Conservation (phyloP, 768 basidiomycete genomes). For the Mycena filopes region DNA sequence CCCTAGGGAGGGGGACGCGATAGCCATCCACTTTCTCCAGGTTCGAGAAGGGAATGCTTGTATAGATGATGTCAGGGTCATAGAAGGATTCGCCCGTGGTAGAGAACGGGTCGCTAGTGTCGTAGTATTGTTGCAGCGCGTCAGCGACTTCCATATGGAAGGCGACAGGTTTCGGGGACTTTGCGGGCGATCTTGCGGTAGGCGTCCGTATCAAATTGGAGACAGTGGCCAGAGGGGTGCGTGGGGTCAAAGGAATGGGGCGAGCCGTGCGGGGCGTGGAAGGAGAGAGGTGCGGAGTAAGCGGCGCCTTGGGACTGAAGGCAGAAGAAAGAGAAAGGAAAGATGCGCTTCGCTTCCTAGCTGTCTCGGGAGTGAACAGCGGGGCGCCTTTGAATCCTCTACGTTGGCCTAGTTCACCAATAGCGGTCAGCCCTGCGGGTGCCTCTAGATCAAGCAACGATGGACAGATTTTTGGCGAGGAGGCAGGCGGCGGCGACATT, state of each 20-base stretch:
- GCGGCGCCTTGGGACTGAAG: conserved; percentile 33
- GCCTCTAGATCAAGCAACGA: conserved; percentile 16
- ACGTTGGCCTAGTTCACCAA: conserved; percentile 42
- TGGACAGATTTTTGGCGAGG: conserved; percentile 1
- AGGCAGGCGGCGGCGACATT: conserved; percentile 13
- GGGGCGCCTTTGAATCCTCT: conserved; percentile 47
- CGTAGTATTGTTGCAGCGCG: conserved; percentile 26
- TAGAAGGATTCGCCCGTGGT: conserved; percentile 20
- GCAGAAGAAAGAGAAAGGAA: conserved; percentile 37
- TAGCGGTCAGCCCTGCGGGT: conserved; percentile 10
- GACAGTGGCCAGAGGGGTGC: conserved; percentile 38
- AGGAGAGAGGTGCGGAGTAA: conserved; percentile 30
- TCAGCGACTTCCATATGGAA: conserved; percentile 18
- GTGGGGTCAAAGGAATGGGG: conserved; percentile 24
- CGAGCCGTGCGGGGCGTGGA: conserved; percentile 34
- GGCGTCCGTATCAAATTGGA: conserved; percentile 39
- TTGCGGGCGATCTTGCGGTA: conserved; percentile 28
- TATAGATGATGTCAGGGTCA: conserved; percentile 18
- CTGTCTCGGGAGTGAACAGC: conserved; percentile 31
- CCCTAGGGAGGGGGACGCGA: background rate
- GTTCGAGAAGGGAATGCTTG: conserved; percentile 17
- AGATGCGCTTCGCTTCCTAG: conserved; percentile 27
- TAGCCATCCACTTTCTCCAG: conserved; percentile 9
- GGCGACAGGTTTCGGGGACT: conserved; percentile 23
- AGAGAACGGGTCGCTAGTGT: conserved; percentile 24